Conservation (phyloP, 495 filamentous ascomycete species). For the Cercophora sp. region DNA sequence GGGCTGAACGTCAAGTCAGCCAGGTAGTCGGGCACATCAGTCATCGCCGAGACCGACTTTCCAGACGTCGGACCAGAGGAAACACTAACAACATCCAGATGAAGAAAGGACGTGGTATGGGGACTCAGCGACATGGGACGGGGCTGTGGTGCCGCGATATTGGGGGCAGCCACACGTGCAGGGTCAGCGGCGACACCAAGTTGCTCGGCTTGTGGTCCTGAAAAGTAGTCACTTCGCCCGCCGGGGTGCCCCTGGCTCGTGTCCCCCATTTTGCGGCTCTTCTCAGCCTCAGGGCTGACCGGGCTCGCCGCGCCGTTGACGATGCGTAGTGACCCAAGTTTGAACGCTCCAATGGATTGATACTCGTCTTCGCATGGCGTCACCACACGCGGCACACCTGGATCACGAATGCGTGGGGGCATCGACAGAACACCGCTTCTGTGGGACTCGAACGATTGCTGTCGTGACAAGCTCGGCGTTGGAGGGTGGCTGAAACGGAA, state of each 20-base stretch:
- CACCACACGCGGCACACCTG: conserved; percentile 34
- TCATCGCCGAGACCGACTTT: conserved; percentile 4
- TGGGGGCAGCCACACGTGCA: background rate
- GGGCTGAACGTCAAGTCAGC: conserved; percentile 28
- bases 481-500: conserved; percentile 35
- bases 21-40: conserved; percentile 20
- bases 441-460: conserved; percentile 35
- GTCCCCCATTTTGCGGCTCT: conserved; percentile 14
- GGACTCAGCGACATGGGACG: conserved; percentile 15
- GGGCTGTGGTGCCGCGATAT: conserved; percentile 12
- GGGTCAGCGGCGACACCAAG: background rate
- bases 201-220: background rate
- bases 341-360: conserved; percentile 54
- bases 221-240: conserved; percentile 20
- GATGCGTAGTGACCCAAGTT: conserved; percentile 55
- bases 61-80: background rate
- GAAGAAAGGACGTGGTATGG: conserved; percentile 16
- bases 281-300: conserved; percentile 32
- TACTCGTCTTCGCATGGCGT: conserved; percentile 48
- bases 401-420: conserved; percentile 21
- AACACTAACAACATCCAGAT: background rate
- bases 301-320: conserved; percentile 54
- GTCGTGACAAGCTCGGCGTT: conserved; percentile 32
- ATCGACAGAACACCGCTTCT: conserved; percentile 29
- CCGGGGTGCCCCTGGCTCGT: background rate